A percentile compares a stretch with the other conserved stretches of the same genome.
These are phyloP conservation scores for Conidiobolus incongruus DNA, from an alignment of 371 early-diverging fungal species.

Conservation along the genomic window DNA sequence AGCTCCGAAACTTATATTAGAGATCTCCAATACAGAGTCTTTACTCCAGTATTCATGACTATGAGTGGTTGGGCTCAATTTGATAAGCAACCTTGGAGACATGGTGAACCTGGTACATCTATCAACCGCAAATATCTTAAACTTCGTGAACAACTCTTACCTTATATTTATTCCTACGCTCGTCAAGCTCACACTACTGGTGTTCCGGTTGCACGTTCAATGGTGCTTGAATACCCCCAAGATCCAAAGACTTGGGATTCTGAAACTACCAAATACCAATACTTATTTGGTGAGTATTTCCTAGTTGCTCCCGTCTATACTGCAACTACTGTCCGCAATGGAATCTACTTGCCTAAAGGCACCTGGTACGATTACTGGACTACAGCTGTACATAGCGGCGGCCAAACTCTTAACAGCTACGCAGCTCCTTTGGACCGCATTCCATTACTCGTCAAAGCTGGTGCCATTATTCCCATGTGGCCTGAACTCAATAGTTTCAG, in stretches of 20 bases:
- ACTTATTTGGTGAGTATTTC: neutral
- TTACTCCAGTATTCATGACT: too few species aligned
- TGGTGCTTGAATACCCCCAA: neutral
- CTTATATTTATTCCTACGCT: too few species aligned
- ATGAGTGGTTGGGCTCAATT: too few species aligned
- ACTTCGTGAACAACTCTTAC: too few species aligned
- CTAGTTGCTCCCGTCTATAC: neutral
- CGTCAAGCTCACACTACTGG: too few species aligned
- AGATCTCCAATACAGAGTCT: too few species aligned
- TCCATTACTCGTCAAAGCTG: neutral
- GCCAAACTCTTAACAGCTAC: neutral
- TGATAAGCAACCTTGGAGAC: too few species aligned
- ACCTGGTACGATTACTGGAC: neutral
- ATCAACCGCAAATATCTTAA: too few species aligned
- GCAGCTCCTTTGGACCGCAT: neutral
- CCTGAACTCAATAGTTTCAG: too few species aligned
- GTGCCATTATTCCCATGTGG: slow-evolving; percentile 1
- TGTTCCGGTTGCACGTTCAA: neutral
- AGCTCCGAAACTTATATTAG: neutral
- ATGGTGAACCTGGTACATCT: too few species aligned
- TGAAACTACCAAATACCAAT: neutral
- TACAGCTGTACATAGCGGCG: neutral
- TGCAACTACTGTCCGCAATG: neutral
- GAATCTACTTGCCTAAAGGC: neutral
- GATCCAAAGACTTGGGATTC: neutral